phyloP scores from a whole-genome alignment of 2,329 filamentous ascomycete genomes.

The Venturiaceae sp. region DNA sequence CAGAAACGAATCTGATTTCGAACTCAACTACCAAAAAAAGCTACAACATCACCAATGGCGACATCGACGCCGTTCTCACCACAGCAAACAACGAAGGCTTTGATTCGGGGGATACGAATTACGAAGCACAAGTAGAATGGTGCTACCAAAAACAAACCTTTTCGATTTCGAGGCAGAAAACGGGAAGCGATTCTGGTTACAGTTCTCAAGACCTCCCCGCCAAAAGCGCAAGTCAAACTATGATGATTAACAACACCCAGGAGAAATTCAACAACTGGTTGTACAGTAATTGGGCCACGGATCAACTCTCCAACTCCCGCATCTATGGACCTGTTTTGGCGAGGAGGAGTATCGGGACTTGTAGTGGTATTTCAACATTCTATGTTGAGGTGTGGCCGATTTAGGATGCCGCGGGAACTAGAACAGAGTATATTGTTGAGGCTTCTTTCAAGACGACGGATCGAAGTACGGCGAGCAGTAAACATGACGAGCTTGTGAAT shows the following conservation, averaged over 20 bases:
- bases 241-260: slow-evolving; percentile 1
- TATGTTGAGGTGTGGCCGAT: slow-evolving; percentile 1
- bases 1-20: slow-evolving; percentile 21
- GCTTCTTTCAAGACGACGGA: background rate
- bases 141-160: slow-evolving; percentile 26
- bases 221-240: slow-evolving; percentile 5
- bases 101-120: slow-evolving; percentile 18
- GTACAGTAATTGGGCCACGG: background rate
- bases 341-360: background rate
- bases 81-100: slow-evolving; percentile 24
- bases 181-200: slow-evolving; percentile 14
- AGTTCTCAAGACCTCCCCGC: slow-evolving; percentile 17
- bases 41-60: slow-evolving; percentile 18
- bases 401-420: background rate
- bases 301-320: background rate
- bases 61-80: slow-evolving; percentile 21
- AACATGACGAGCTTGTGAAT: background rate
- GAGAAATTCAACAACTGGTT: background rate
- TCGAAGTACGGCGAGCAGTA: background rate
- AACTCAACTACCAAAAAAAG: slow-evolving; percentile 33
- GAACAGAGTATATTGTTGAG: slow-evolving; percentile 1
- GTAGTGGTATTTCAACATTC: background rate
- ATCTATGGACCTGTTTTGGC: background rate
- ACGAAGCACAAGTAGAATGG: slow-evolving; percentile 28
- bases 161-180: slow-evolving; percentile 23